Base-by-base conservation (phyloP, 768 basidiomycete genomes). In the Cubamyces sp. region DNA sequence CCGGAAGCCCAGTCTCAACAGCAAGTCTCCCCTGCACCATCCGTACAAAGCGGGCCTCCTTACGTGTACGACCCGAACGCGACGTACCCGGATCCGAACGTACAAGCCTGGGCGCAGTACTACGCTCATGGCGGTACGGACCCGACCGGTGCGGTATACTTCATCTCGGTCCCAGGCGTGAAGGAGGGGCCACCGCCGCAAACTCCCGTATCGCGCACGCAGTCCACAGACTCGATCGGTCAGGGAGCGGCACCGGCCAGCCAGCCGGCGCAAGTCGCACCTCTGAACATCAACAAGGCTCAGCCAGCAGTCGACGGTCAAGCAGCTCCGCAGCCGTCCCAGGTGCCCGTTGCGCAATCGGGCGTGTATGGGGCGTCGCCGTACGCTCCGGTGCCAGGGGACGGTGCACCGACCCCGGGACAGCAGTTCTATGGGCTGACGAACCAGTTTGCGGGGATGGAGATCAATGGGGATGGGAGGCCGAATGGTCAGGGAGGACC, bases 61-160 rank as follows among this genome's bases (percentile, higher is more conserved):
- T 84, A 77, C 57, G 73, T 76, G 9, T 93, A 82, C 69, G 84
- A 92, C 65, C 88, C 90, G 4, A 80, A 78, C 28, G 76, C 78
- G 51, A 85, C 84, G 21, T 94, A 94, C 67, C 74, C 84, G 16
- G 92, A 94, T 71, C 83, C 86, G 57, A 92, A 92, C 64, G 91
- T 87, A 21, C 91, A 93, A 70, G 90, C 89, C 0, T 94, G 92
- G 92, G 92, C 90, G 6, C 83, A 86, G 66, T 94, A 94, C 73
- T 94, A 94, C 70, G 86, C 87, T 0, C 84, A 87, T 61, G 92
- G 92, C 25, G 92, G 92, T 3, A 83, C 74, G 48, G 92, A 93
- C 61, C 73, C 79, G 0, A 85, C 88, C 5, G 92, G 92, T 9
- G 78, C 87, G 8, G 88, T 93, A 41, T 94, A 94, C 75, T 94